phyloP scores from a whole-genome alignment of 768 basidiomycete species.

The Russula griseocarnosa region DNA sequence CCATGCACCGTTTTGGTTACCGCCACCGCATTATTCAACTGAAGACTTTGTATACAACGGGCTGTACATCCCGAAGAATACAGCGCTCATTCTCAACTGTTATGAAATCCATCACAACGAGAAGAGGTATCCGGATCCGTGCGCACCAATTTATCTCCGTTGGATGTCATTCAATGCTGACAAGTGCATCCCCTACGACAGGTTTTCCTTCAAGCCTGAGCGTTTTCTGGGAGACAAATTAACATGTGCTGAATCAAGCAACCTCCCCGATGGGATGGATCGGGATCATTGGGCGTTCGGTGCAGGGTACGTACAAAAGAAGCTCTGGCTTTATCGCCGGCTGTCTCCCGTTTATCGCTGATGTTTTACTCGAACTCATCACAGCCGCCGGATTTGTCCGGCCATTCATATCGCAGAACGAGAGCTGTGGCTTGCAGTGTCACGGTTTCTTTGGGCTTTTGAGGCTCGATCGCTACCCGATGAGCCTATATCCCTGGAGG shows the following conservation, averaged over 20 bases:
- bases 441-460: constrained; percentile 49
- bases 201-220: constrained; percentile 41
- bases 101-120: constrained; percentile 33
- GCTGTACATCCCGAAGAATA: too few relatives aligned
- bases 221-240: constrained; percentile 41
- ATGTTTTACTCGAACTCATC: constrained; percentile 19
- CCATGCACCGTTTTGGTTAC: constrained; percentile 34
- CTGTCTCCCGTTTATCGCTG: neutral
- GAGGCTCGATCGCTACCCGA: constrained; percentile 40
- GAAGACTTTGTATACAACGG: constrained; percentile 37
- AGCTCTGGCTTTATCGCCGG: neutral
- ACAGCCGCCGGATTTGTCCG: constrained; percentile 40
- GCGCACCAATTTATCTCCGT: constrained; percentile 24
- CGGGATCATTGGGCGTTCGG: constrained; percentile 53
- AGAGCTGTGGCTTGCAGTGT: constrained; percentile 44
- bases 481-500: constrained; percentile 43
- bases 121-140: constrained; percentile 41
- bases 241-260: constrained; percentile 43
- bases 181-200: constrained; percentile 8
- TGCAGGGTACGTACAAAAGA: constrained; percentile 39
- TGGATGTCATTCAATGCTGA: neutral
- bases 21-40: constrained; percentile 33
- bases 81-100: constrained; percentile 34
- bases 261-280: constrained; percentile 40
- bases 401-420: constrained; percentile 46